Evolutionary conservation across 1,284 basidiomycete species (phyloP), one percentile per base, ranked within the genome.

Genomic region (Ceratorhiza oryzae-sativae): DNA sequence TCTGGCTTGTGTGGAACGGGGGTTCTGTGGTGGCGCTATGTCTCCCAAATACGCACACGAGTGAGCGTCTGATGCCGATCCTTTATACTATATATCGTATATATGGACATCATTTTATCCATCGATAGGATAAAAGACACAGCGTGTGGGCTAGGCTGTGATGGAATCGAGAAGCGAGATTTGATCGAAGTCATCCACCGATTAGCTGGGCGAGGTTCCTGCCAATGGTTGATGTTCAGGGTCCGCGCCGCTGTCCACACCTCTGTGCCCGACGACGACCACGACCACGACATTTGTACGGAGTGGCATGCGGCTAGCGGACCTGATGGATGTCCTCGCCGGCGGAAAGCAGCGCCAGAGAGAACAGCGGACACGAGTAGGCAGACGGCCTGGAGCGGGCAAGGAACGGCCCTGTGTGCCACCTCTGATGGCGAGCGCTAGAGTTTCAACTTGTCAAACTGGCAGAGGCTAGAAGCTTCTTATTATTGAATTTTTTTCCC

Each of bases 401-500:
- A n/a, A 48, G 34, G 60, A 48, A 49, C 46, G 46, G 61, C 30
- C 32, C 32, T 48, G 45, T n/a, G 56, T 42, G 56, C 56, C 56
- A 59, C 56, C 30, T 3, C 10, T 59, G 39, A 59, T 59, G 51
- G 39, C 56, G 36, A 36, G 36, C 34, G 36, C 32, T 59, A 56
- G 32, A 23, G 20, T 58, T 59, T 34, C 48, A 51, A 56, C 53
- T n/a, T 15, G 49, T 36, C 53, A 34, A 41, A 20, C 65, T n/a
- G 23, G 36, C 45, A 23, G 30, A 41, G 27, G 53, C 65, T 68
- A 68, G 65, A 68, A 68, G 65, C 65, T 3, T 8, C 2, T 13
- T 2, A 3, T 18, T 23, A 55, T 58, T 65, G 56, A 68, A 58
- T 68, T 58, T 68, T 58, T 58, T 55, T 45, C 65, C 65, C 36